Evolutionary conservation across 208 protist genomes (phyloP).

Genomic region (Trypanosoma vivax): DNA sequence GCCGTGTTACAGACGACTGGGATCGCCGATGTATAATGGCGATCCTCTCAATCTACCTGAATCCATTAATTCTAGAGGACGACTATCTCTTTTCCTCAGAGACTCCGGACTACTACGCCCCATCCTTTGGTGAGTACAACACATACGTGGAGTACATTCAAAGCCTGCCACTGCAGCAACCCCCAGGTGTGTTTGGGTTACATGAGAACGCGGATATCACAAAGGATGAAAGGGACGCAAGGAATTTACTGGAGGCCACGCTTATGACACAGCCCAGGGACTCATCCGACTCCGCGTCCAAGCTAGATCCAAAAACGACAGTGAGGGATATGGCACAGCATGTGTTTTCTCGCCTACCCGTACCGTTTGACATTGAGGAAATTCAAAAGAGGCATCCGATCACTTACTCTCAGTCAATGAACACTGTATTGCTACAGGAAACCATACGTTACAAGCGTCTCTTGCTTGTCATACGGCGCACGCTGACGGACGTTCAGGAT

Average conservation of each 20-base stretch:
- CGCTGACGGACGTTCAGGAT: conserved; percentile 93
- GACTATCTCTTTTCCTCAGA: conserved; percentile 88
- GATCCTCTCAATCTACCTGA: conserved; percentile 83
- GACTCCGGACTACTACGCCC: conserved; percentile 75
- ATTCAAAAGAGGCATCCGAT: conserved; percentile 84
- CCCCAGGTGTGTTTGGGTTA: conserved; percentile 89
- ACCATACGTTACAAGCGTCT: conserved; percentile 92
- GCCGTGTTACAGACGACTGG: conserved; percentile 91
- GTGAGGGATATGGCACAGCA: conserved; percentile 84
- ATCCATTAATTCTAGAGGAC: conserved; percentile 81
- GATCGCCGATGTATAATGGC: conserved; percentile 90
- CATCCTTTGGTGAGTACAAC: conserved; percentile 74
- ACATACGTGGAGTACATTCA: conserved; percentile 87
- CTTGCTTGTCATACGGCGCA: conserved; percentile 79
- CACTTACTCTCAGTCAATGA: conserved; percentile 93
- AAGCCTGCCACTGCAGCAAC: conserved; percentile 67
- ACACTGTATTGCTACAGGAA: conserved; percentile 93
- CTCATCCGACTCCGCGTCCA: conserved; percentile 23
- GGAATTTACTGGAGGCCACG: conserved; percentile 78
- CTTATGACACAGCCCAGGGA: conserved; percentile 86
- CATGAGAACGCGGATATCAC: conserved; percentile 95
- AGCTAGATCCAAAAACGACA: conserved; percentile 75
- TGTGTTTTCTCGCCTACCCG: conserved; percentile 82
- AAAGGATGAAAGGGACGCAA: conserved; percentile 88
- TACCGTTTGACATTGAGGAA: conserved; percentile 87